Base-by-base conservation (phyloP, 2,329 filamentous ascomycete genomes). In the Sporothrix dimorphospora region DNA sequence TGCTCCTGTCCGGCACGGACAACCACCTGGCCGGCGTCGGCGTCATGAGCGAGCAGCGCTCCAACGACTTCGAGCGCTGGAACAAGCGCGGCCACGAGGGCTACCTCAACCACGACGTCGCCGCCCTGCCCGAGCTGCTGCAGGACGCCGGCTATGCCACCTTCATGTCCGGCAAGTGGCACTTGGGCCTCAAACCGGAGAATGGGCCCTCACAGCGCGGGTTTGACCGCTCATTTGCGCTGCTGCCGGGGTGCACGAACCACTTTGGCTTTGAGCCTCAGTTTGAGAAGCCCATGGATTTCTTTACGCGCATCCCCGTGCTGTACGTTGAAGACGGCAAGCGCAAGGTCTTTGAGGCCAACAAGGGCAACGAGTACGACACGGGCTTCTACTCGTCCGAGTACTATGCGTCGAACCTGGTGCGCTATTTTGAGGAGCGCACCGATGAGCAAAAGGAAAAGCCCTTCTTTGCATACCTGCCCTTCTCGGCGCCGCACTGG, bases 401-500 rank as follows among this genome's bases (percentile, higher is more conserved):
- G 73, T 82, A 81, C 3, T 88, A 87, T 72, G 85, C 83, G 1
- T 81, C 85, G 74, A 86, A 85, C 74, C 83, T 89, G 81, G 75
- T 88, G 6, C 75, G 82, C 16, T 88, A 88, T 68, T 79, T 88
- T 0, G 79, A 81, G 40, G 84, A 86, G 66, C 83, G 79, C 24
- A 80, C 80, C 77, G 80, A 79, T 67, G 82, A 49, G 1, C 79
- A 81, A 47, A 83, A 86, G 67, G 59, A 79, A 3, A 74, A 78
- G 63, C 85, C 88, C 0, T 90, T 90, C 80, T 90, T 90, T 76
- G 87, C 81, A 1, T 90, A 89, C 77, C 81, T 88, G 2, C 87
- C 88, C 1, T 90, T 89, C 77, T 88, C 87, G 0, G 88, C 88
- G 0, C 88, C 88, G 1, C 88, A 90, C 75, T 90, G 88, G 88